Evolutionary conservation across 805 yeast species (phyloP).

Genomic region (Brettanomyces naardenensis): DNA sequence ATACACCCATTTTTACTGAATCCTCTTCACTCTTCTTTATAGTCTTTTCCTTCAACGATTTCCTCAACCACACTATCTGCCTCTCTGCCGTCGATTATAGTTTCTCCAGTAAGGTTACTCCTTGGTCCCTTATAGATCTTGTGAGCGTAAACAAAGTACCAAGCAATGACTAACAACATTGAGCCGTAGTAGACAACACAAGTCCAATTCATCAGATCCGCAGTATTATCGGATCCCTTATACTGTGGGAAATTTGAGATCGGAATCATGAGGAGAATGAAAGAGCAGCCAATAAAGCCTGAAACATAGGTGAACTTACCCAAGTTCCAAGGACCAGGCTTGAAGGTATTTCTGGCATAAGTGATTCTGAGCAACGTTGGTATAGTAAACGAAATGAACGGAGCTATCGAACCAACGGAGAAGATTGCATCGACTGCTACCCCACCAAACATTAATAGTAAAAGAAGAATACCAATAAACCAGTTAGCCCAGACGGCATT

Average conservation of each 20-base stretch:
- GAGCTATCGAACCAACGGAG: conserved; percentile 66
- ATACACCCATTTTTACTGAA: too few relatives aligned
- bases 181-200: conserved; percentile 54
- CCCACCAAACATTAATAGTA: conserved; percentile 56
- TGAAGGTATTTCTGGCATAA: conserved; percentile 42
- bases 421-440: conserved; percentile 63
- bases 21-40: too few relatives aligned
- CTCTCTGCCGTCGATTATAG: background rate
- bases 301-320: conserved; percentile 44
- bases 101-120: conserved; percentile 30
- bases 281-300: conserved; percentile 41
- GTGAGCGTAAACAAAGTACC: conserved; percentile 46
- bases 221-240: conserved; percentile 29
- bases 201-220: conserved; percentile 57
- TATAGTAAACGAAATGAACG: conserved; percentile 58
- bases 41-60: background rate
- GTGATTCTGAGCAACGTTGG: conserved; percentile 56
- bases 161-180: conserved; percentile 39
- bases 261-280: conserved; percentile 50
- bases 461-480: conserved; percentile 44
- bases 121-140: conserved; percentile 58
- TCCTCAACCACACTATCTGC: background rate
- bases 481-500: conserved; percentile 56
- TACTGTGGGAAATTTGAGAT: conserved; percentile 50
- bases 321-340: conserved; percentile 61